Base-by-base conservation (phyloP, 805 yeast species). In the Priceomyces castillae region DNA sequence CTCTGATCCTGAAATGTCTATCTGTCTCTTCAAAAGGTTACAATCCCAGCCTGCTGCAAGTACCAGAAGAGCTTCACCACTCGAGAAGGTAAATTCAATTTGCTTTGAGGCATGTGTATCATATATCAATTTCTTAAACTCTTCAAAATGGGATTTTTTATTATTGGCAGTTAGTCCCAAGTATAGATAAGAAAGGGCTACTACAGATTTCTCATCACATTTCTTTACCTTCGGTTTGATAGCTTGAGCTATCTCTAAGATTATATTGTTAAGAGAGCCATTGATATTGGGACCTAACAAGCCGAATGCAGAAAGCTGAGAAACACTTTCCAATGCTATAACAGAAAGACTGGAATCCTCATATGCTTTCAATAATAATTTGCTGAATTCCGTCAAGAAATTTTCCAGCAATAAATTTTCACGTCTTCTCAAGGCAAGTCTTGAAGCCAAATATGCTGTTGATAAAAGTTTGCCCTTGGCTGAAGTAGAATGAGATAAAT, bases 11-110 rank as follows among this genome's bases (percentile, higher is more conserved):
- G 69, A 76, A 16, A 86, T 67, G 54, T 86, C 95, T 37, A 81
- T 54, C 11, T 74, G 65, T 36, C 76, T 73, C 20, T 59, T 56
- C 49, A 89, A 61, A 11, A 74, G 70, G 22, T 67, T 71, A 1
- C 96, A 82, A 2, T 73, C 60, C 94, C 95, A 85, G 0, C 96
- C 96, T 15, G 81, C 74, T 0, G 87, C 82, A 4, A 85, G 54
- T 11, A 87, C 70, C 19, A 86, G 73, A 15, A 90, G 63, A 0
- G 96, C 90, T 58, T 92, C 98, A 41, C 98, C 97, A 37, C 83
- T 75, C 0, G 89, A 74, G 51, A 92, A 88, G 16, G 84, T 64
- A 40, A 71, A 78, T 47, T 92, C 97, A n/a, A 80, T 69, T 47
- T 86, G 88, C 48, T 85, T 88, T 0, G 89, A 76, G 3, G 57